Evolutionary conservation across 2,329 filamentous ascomycete genomes (phyloP).

Genomic region (Leptographium radiaticola): DNA sequence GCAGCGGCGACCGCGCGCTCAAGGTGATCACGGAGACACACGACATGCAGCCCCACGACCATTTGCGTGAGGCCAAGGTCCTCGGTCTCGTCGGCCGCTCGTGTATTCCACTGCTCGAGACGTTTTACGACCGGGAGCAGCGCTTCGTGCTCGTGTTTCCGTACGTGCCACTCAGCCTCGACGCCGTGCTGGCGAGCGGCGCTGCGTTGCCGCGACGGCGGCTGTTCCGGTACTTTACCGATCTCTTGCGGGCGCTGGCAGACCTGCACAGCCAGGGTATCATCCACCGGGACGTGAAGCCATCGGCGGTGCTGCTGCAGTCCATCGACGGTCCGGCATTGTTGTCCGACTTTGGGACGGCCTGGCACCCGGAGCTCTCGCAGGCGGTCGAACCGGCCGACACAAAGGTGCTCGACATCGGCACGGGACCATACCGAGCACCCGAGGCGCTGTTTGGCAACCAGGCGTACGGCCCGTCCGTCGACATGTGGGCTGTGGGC

Average conservation of each 20-base stretch:
- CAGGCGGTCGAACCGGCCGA: constrained; percentile 47
- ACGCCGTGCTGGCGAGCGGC: constrained; percentile 42
- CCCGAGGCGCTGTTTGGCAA: constrained; percentile 86
- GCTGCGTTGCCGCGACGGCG: constrained; percentile 16
- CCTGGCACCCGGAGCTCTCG: constrained; percentile 57
- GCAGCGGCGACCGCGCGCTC: constrained; percentile 50
- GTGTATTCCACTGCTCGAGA: constrained; percentile 55
- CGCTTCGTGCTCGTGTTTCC: constrained; percentile 74
- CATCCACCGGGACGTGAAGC: constrained; percentile 89
- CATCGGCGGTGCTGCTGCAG: constrained; percentile 69
- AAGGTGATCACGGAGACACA: constrained; percentile 72
- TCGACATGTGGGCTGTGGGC: constrained; percentile 87
- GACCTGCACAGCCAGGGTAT: constrained; percentile 64
- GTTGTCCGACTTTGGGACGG: constrained; percentile 84
- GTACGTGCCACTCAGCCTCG: constrained; percentile 63
- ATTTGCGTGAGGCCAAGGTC: constrained; percentile 65
- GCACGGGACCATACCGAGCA: constrained; percentile 78
- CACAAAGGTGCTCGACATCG: constrained; percentile 80
- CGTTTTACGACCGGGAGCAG: constrained; percentile 58
- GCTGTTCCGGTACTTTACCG: constrained; percentile 37
- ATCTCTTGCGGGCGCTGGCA: constrained; percentile 57
- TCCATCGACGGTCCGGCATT: constrained; percentile 58
- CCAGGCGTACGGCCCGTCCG: constrained; percentile 51
- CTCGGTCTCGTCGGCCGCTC: constrained; percentile 44
- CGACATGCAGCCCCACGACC: constrained; percentile 70